phyloP scores from a whole-genome alignment of 768 basidiomycete genomes.

The Omphalotus guepiniiformis region DNA sequence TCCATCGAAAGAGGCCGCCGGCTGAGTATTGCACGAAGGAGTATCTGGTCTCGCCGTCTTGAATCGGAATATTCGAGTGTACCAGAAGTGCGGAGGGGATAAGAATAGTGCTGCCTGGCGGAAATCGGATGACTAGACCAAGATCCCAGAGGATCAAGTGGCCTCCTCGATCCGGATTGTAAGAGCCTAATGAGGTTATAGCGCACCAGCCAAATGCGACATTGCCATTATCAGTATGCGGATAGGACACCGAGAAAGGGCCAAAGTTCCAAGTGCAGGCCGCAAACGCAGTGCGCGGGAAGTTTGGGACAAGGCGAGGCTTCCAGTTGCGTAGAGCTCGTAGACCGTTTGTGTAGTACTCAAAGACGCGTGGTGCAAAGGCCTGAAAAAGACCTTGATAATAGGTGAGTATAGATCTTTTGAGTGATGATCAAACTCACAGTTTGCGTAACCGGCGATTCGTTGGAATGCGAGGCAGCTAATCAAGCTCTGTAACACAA shows the following conservation, averaged over 20 bases:
- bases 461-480: background rate
- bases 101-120: conserved; percentile 8
- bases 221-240: conserved; percentile 18
- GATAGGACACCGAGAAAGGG: background rate
- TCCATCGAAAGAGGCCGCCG: conserved; percentile 10
- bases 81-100: conserved; percentile 13
- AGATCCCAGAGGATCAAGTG: conserved; percentile 17
- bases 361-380: background rate
- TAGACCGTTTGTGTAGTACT: background rate
- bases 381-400: too few relatives aligned
- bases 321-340: background rate
- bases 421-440: conserved; percentile 1
- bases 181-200: conserved; percentile 17
- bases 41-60: conserved; percentile 4
- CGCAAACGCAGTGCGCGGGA: conserved; percentile 17
- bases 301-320: conserved; percentile 1
- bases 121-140: conserved; percentile 7
- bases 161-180: conserved; percentile 12
- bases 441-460: background rate
- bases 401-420: too few relatives aligned
- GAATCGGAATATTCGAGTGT: conserved; percentile 3
- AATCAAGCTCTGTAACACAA: background rate
- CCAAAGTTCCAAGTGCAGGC: background rate
- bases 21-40: conserved; percentile 14
- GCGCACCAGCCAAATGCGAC: conserved; percentile 16